Conservation (phyloP, 2,329 filamentous ascomycete genomes). For the Hymenotorrendiella dingleyae region DNA sequence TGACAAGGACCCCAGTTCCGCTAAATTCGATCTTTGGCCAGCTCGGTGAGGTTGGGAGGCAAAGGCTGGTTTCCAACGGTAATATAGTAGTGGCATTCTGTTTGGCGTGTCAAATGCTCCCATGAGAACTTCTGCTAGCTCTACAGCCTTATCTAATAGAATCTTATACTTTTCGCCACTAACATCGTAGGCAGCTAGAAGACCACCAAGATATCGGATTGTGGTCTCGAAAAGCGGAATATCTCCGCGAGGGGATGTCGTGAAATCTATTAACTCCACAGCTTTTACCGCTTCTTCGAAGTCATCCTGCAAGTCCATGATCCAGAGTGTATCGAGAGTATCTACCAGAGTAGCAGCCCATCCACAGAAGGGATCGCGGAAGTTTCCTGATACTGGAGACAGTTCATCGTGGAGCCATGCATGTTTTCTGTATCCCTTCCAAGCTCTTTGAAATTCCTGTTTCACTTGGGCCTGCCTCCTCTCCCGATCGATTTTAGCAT, state of each 20-base stretch:
- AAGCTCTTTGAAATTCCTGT: conserved; percentile 69
- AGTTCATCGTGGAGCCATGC: conserved; percentile 89
- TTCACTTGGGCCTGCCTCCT: conserved; percentile 62
- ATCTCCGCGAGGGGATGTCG: conserved; percentile 55
- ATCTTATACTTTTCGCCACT: conserved; percentile 63
- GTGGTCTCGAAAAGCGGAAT: conserved; percentile 93
- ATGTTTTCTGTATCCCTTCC: conserved; percentile 72
- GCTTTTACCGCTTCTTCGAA: conserved; percentile 72
- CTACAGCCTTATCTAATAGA: conserved; percentile 64
- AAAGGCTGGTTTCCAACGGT: conserved; percentile 65
- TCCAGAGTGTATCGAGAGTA: conserved; percentile 77
- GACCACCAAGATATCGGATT: conserved; percentile 83
- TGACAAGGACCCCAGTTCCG: conserved; percentile 60
- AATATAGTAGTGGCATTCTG: conserved; percentile 80
- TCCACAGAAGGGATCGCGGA: conserved; percentile 78
- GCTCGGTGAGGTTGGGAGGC: conserved; percentile 60
- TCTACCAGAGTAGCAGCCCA: conserved; percentile 89
- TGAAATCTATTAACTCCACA: conserved; percentile 76
- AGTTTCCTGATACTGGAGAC: conserved; percentile 60
- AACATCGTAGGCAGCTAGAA: conserved; percentile 82
- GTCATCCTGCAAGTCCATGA: conserved; percentile 72
- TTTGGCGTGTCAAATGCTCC: conserved; percentile 82
- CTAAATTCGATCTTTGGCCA: conserved; percentile 46
- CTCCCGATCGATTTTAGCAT: conserved; percentile 55
- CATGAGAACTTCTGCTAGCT: conserved; percentile 66